A percentile compares a stretch with the other conserved stretches of the same genome.
Evolutionary conservation across 2,329 filamentous ascomycete species (phyloP).

Genomic region (Pseudogymnoascus sp.): DNA sequence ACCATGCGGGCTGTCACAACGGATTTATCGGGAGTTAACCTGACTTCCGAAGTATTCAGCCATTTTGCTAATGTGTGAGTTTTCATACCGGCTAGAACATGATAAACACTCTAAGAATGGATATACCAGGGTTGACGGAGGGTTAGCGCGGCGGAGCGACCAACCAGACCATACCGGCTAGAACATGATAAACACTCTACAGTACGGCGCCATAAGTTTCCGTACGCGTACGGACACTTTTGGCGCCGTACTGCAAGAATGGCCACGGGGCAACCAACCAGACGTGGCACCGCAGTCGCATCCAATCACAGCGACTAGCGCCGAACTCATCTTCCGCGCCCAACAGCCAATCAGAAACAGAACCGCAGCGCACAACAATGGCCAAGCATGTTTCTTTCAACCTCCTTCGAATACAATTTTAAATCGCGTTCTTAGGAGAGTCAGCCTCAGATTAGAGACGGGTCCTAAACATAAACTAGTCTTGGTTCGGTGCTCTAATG

Average conservation of each 20-base stretch:
- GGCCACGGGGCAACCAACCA: too few species aligned
- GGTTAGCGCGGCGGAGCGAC: neutral
- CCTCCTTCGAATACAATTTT: neutral
- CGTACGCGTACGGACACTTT: too few species aligned
- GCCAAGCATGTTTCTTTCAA: neutral
- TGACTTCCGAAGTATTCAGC: neutral
- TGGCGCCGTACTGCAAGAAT: too few species aligned
- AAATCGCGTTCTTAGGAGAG: neutral
- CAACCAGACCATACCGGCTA: too few species aligned
- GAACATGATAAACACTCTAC: too few species aligned
- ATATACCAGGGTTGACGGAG: neutral
- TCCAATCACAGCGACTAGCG: slow-evolving; percentile 11
- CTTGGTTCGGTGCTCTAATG: neutral
- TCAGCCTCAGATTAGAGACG: neutral
- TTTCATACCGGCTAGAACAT: neutral
- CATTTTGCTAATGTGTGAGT: neutral
- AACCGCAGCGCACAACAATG: slow-evolving; percentile 5
- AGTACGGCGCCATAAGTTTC: too few species aligned
- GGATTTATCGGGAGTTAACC: neutral
- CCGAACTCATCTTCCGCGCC: neutral
- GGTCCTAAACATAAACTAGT: neutral
- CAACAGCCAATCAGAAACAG: slow-evolving; percentile 11
- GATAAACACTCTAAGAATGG: neutral
- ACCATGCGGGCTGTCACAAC: neutral
- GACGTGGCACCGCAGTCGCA: slow-evolving; percentile 9